A percentile compares a stretch with the other conserved stretches of the same genome.
These are phyloP conservation scores for Jaminaea rosea DNA, from an alignment of 1,284 basidiomycete genomes.

Conservation along the genomic window DNA sequence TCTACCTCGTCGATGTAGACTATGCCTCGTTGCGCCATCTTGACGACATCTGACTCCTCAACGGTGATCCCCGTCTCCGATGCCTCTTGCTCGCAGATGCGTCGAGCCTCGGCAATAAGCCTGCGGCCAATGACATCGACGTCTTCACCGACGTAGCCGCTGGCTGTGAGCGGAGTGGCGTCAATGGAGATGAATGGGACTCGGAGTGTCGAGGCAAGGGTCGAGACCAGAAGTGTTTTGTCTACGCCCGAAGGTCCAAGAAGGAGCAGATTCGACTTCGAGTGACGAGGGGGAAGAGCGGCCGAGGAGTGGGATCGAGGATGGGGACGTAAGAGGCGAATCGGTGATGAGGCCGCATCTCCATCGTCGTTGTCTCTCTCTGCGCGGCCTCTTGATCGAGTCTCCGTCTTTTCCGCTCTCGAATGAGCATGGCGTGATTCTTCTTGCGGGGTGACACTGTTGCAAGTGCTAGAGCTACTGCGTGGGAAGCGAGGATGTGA, in stretches of 20 bases:
- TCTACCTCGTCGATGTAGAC: conserved; percentile 94
- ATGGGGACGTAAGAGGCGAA: too few relatives aligned
- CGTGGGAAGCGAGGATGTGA: too few relatives aligned
- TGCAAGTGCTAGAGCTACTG: too few relatives aligned
- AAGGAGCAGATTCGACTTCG: conserved; percentile 9
- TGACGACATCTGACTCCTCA: too few relatives aligned
- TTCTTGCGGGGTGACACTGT: too few relatives aligned
- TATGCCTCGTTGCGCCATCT: conserved; percentile 51
- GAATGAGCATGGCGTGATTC: too few relatives aligned
- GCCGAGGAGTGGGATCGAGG: not conserved
- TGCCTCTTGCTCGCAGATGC: not conserved
- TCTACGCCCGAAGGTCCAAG: conserved; percentile 14
- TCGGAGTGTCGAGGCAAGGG: conserved; percentile 21
- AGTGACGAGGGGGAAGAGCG: not conserved
- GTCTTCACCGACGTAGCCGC: conserved; percentile 35
- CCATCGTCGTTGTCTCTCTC: too few relatives aligned
- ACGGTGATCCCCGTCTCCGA: too few relatives aligned
- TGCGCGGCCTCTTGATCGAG: too few relatives aligned
- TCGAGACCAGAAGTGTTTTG: conserved; percentile 27
- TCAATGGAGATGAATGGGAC: conserved; percentile 33
- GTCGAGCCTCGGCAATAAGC: not conserved
- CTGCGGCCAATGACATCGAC: conserved; percentile 15
- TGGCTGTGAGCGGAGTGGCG: conserved; percentile 29
- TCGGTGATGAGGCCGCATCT: too few relatives aligned
- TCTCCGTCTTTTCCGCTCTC: too few relatives aligned